These are phyloP conservation scores for Neurospora sp. DNA, from an alignment of 495 filamentous ascomycete genomes.

Conservation along the genomic window DNA sequence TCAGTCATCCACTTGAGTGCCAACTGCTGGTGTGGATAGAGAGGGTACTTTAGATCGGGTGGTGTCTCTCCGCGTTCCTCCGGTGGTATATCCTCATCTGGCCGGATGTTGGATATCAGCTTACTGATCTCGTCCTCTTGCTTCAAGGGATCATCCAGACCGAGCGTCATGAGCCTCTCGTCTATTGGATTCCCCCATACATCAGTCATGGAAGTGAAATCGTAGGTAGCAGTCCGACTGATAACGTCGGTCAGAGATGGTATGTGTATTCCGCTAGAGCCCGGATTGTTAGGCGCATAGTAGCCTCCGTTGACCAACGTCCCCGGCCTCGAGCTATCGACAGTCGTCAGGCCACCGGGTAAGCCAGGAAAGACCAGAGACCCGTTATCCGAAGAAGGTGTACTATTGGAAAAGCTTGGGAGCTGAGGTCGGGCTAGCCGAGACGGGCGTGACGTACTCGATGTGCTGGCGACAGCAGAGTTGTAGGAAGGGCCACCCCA, in stretches of 20 bases:
- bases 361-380: neutral
- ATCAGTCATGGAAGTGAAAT: conserved; percentile 18
- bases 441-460: neutral
- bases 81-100: conserved; percentile 57
- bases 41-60: conserved; percentile 51
- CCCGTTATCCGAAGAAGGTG: neutral
- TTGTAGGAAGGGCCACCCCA: neutral
- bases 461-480: neutral
- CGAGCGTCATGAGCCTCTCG: neutral
- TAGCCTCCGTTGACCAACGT: neutral
- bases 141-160: conserved; percentile 44
- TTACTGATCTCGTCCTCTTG: conserved; percentile 55
- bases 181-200: conserved; percentile 15
- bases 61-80: conserved; percentile 66
- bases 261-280: neutral
- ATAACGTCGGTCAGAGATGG: neutral
- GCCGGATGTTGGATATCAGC: conserved; percentile 61
- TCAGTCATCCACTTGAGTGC: conserved; percentile 74
- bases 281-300: neutral
- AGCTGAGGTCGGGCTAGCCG: neutral
- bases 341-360: neutral
- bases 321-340: neutral
- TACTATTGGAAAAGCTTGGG: neutral
- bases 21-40: conserved; percentile 78
- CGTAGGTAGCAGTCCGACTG: conserved; percentile 2